Evolutionary conservation across 176 grass and related monocot species (phyloP).

Genomic region (Musa itinerans): DNA sequence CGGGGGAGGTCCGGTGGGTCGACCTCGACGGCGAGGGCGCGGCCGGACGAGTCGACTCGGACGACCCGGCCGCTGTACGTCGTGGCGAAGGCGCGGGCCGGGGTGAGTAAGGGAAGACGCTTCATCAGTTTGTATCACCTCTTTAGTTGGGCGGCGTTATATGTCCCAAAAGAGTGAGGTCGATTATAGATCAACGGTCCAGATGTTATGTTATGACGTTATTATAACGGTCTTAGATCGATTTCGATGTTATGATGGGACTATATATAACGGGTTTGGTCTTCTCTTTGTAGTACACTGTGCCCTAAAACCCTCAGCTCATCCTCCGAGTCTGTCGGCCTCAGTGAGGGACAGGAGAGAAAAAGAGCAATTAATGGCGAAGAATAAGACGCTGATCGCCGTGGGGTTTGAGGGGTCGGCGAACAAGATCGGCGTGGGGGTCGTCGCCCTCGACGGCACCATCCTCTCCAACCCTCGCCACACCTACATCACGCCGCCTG

Average conservation of each 20-base stretch:
- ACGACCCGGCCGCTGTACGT: conserved; percentile 73
- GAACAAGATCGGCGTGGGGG: conserved; percentile 80
- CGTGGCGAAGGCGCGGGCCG: conserved; percentile 11
- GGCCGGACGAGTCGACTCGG: conserved; percentile 39
- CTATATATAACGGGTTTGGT: too few species aligned
- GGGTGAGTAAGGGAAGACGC: not conserved
- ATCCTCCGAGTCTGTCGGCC: not conserved
- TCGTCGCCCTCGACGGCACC: conserved; percentile 62
- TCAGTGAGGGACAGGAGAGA: not conserved
- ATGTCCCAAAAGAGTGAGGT: not conserved
- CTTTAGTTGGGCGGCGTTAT: too few species aligned
- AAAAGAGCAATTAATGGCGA: not conserved
- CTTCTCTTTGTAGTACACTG: too few species aligned
- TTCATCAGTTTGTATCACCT: not conserved
- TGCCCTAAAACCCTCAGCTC: not conserved
- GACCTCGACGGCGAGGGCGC: conserved; percentile 60
- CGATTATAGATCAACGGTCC: not conserved
- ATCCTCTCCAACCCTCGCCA: conserved; percentile 91
- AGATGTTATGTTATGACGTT: not conserved
- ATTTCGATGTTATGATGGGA: too few species aligned
- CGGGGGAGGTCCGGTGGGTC: conserved; percentile 22
- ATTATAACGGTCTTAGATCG: too few species aligned
- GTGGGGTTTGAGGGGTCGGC: conserved; percentile 77
- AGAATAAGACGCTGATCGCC: conserved; percentile 38
- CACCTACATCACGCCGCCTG: conserved; percentile 86